These are phyloP conservation scores for Rubus idaeus DNA, from an alignment of 306 rosid genomes.

Conservation along the genomic window DNA sequence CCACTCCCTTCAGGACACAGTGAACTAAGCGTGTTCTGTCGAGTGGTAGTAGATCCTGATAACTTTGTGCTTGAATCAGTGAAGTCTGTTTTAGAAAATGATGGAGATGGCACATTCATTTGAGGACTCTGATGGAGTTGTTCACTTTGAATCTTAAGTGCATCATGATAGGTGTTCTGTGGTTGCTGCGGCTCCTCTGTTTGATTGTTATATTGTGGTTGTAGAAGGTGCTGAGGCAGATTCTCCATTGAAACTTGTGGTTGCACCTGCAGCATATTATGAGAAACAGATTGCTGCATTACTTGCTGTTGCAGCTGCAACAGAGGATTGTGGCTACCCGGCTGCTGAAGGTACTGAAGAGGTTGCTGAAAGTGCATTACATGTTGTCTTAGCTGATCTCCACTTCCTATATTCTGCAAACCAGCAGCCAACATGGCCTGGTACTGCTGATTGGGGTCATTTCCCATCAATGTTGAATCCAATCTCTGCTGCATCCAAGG, in stretches of 20 bases:
- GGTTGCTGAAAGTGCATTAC: conserved; percentile 78
- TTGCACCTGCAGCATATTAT: conserved; percentile 59
- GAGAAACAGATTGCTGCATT: conserved; percentile 51
- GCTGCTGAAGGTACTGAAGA: conserved; percentile 62
- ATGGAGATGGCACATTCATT: conserved; percentile 57
- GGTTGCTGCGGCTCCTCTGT: conserved; percentile 55
- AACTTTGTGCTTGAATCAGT: conserved; percentile 61
- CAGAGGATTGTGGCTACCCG: conserved; percentile 49
- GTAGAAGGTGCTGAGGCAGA: conserved; percentile 60
- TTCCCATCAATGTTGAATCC: conserved; percentile 61
- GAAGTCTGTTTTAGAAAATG: conserved; percentile 59
- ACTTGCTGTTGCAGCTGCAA: conserved; percentile 70
- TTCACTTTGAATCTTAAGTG: conserved; percentile 52
- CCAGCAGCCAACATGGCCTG: conserved; percentile 81
- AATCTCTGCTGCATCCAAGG: conserved; percentile 89
- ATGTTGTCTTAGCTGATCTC: conserved; percentile 67
- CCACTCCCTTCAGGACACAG: conserved; percentile 68
- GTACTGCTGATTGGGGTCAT: conserved; percentile 66
- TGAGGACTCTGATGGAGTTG: conserved; percentile 71
- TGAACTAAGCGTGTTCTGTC: conserved; percentile 57
- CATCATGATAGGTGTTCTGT: conserved; percentile 49
- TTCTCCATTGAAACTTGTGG: conserved; percentile 51
- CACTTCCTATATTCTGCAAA: conserved; percentile 62
- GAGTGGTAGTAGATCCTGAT: conserved; percentile 45
- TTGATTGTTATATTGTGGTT: conserved; percentile 51